Evolutionary conservation across 2,329 filamentous ascomycete species (phyloP).

Genomic region (Aureobasidium leucospermi): DNA sequence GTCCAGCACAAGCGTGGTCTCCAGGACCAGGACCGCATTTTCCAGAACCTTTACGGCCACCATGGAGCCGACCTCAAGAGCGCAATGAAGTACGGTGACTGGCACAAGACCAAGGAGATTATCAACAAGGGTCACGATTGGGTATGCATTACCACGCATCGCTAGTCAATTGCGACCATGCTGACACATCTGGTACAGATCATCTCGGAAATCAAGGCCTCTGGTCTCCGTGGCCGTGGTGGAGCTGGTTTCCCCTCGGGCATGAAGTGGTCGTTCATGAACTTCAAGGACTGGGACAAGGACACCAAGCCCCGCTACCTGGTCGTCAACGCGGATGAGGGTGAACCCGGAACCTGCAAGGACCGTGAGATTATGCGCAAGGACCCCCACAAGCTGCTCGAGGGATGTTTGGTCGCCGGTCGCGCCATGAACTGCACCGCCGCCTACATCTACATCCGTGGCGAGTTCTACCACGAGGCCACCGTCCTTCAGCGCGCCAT

Average conservation of each 20-base stretch:
- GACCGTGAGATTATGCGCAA: conserved; percentile 99
- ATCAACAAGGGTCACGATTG: conserved; percentile 95
- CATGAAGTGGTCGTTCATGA: conserved; percentile 99
- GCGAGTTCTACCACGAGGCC: conserved; percentile 95
- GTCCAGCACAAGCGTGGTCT: conserved; percentile 74
- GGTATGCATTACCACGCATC: conserved; percentile 38
- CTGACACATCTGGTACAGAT: conserved; percentile 48
- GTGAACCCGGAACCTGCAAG: conserved; percentile 98
- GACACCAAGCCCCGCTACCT: conserved; percentile 92
- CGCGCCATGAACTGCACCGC: conserved; percentile 98
- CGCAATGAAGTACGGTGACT: conserved; percentile 96
- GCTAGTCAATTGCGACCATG: background rate
- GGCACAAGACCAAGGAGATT: conserved; percentile 99
- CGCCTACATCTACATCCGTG: conserved; percentile 98
- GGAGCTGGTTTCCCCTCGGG: conserved; percentile 97
- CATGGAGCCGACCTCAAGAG: conserved; percentile 86
- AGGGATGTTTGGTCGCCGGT: conserved; percentile 91
- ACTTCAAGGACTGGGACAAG: conserved; percentile 99
- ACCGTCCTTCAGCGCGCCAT: conserved; percentile 90
- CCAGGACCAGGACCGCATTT: conserved; percentile 95
- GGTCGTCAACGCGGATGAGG: conserved; percentile 97
- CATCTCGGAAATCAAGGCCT: conserved; percentile 94
- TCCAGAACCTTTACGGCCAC: conserved; percentile 95
- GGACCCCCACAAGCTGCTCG: conserved; percentile 97
- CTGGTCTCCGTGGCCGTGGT: conserved; percentile 88